phyloP scores from a whole-genome alignment of 805 yeast species.

The Zygotorulaspora sp. region DNA sequence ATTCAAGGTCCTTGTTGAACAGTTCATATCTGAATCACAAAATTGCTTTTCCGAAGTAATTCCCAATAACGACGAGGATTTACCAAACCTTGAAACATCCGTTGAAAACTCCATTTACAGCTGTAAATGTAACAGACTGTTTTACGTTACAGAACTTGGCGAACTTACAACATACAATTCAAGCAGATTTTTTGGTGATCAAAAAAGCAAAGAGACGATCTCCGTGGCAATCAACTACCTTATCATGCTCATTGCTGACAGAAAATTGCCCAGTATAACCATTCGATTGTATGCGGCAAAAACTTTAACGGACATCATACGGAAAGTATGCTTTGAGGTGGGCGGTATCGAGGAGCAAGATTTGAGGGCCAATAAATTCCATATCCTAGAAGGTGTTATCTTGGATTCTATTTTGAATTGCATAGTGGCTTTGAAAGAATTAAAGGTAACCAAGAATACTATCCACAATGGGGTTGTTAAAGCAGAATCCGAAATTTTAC shows the following conservation, averaged over 20 bases:
- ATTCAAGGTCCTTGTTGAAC: constrained; percentile 44
- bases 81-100: neutral
- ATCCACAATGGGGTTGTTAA: constrained; percentile 40
- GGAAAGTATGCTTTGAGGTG: constrained; percentile 29
- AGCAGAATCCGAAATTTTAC: constrained; percentile 64
- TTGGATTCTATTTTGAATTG: constrained; percentile 46
- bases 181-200: constrained; percentile 40
- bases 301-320: constrained; percentile 49
- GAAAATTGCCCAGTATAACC: constrained; percentile 39
- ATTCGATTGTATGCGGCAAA: constrained; percentile 47
- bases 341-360: constrained; percentile 23
- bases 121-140: constrained; percentile 55
- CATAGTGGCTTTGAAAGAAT: constrained; percentile 39
- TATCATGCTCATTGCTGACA: constrained; percentile 41
- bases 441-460: constrained; percentile 26
- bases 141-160: constrained; percentile 49
- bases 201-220: constrained; percentile 45
- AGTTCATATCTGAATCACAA: constrained; percentile 44
- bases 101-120: constrained; percentile 11
- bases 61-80: neutral
- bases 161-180: constrained; percentile 51
- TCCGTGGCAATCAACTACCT: constrained; percentile 43
- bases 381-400: constrained; percentile 43
- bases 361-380: constrained; percentile 13
- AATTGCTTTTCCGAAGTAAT: constrained; percentile 1